These are phyloP conservation scores for Monosporascus sp. DNA, from an alignment of 2,329 filamentous ascomycete genomes.

Conservation along the genomic window DNA sequence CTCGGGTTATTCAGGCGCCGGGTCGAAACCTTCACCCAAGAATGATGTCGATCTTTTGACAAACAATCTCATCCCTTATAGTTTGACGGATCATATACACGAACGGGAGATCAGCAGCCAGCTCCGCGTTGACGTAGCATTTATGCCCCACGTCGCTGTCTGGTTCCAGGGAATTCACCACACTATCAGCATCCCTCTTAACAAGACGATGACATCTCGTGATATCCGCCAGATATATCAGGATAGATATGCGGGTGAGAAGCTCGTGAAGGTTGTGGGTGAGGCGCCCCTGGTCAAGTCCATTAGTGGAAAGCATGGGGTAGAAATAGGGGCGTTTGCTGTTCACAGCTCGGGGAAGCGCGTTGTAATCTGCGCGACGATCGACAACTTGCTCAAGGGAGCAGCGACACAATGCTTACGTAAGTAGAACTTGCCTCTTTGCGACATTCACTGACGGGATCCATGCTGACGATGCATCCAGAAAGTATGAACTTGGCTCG, in stretches of 20 bases:
- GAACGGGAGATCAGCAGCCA: constrained; percentile 83
- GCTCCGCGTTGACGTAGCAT: constrained; percentile 68
- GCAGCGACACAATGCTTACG: constrained; percentile 88
- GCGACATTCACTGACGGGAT: background rate
- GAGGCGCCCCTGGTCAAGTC: constrained; percentile 80
- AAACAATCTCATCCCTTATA: constrained; percentile 88
- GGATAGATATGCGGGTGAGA: constrained; percentile 92
- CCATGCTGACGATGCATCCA: background rate
- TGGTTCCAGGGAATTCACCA: constrained; percentile 97
- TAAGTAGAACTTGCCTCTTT: constrained; percentile 45
- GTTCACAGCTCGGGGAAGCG: constrained; percentile 84
- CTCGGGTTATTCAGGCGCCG: constrained; percentile 89
- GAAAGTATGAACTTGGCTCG: background rate
- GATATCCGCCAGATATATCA: constrained; percentile 94
- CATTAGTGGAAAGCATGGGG: constrained; percentile 78
- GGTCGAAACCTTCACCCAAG: constrained; percentile 89
- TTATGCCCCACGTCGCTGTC: constrained; percentile 89
- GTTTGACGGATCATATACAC: constrained; percentile 88
- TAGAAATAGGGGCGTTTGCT: constrained; percentile 96
- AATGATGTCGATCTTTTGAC: constrained; percentile 80
- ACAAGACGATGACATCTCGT: constrained; percentile 79
- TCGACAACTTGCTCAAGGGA: constrained; percentile 91
- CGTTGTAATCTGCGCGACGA: constrained; percentile 89
- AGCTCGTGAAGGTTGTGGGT: constrained; percentile 85
- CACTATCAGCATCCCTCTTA: constrained; percentile 84